A percentile compares a stretch with the other conserved stretches of the same genome.
phyloP scores from a whole-genome alignment of 331 rosid species.

The Rosa hybrid region DNA sequence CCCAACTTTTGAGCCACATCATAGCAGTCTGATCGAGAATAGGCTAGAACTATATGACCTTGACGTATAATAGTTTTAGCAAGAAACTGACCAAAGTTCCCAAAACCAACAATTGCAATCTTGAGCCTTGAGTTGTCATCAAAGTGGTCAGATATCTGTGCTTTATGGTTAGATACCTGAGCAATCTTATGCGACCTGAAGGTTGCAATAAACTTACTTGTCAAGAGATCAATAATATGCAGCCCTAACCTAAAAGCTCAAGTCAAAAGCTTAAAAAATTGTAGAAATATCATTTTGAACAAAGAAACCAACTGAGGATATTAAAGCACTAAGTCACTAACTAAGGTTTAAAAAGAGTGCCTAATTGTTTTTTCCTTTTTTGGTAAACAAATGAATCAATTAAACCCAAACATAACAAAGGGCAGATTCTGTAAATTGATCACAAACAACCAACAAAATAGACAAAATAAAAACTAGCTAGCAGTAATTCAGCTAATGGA shows the following conservation, averaged over 20 bases:
- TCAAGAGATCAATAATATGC: background rate
- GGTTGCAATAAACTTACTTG: background rate
- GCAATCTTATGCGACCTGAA: background rate
- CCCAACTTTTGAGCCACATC: conserved; percentile 11
- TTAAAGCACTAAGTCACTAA: background rate
- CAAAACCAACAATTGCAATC: conserved; percentile 12
- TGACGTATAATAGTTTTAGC: conserved; percentile 2
- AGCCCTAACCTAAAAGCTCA: background rate
- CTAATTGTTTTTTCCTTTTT: too few relatives aligned
- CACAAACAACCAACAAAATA: background rate
- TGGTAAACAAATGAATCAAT: background rate
- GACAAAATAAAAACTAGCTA: background rate
- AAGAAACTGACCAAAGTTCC: conserved; percentile 4
- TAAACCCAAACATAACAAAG: background rate
- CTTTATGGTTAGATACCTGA: background rate
- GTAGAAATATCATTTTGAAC: background rate
- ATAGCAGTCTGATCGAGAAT: conserved; percentile 5
- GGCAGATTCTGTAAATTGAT: background rate
- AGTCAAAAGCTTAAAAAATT: background rate
- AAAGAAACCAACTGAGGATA: background rate
- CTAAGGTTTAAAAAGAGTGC: background rate
- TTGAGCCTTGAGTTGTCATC: background rate
- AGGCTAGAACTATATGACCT: conserved; percentile 11
- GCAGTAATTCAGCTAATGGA: background rate
- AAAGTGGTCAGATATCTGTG: background rate